These are phyloP conservation scores for Fonsecaea erecta DNA, from an alignment of 2,329 filamentous ascomycete species.

Conservation along the genomic window DNA sequence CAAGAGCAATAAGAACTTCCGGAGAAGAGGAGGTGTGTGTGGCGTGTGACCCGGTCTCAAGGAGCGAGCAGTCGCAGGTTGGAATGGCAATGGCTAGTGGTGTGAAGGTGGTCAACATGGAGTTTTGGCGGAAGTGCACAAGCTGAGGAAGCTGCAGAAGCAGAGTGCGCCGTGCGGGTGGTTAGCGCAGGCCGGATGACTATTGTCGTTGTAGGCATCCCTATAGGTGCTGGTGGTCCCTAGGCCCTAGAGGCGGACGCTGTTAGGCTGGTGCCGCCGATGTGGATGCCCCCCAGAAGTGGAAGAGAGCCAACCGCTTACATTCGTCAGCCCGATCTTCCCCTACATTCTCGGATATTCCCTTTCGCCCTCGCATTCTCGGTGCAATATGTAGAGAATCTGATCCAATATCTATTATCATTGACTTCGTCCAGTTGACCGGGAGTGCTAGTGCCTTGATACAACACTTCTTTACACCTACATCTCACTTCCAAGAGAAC, in stretches of 20 bases:
- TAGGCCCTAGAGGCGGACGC: not conserved
- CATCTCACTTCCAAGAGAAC: not conserved
- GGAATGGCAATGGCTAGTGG: not conserved
- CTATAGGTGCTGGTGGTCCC: not conserved
- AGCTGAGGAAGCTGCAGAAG: constrained; percentile 1
- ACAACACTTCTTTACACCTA: not conserved
- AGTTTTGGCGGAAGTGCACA: not conserved
- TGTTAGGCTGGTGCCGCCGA: constrained; percentile 14
- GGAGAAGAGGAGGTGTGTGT: constrained; percentile 1
- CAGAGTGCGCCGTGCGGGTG: not conserved
- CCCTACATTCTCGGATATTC: not conserved
- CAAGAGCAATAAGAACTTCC: constrained; percentile 2
- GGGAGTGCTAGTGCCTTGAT: not conserved
- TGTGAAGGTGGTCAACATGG: constrained; percentile 6
- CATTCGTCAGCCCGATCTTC: not conserved
- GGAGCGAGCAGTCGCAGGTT: not conserved
- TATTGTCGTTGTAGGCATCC: not conserved
- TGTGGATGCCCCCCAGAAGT: constrained; percentile 3
- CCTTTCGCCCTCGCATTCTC: not conserved
- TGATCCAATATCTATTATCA: not conserved
- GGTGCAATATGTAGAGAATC: not conserved
- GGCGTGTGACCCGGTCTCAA: constrained; percentile 9
- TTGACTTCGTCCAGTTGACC: not conserved
- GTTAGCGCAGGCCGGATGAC: not conserved
- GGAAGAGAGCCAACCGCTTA: constrained; percentile 2